Percentiles rank a stretch among this genome's conserved stretches.
Evolutionary conservation across 2,329 filamentous ascomycete species (phyloP).

Genomic region (Cytospora schulzeri): DNA sequence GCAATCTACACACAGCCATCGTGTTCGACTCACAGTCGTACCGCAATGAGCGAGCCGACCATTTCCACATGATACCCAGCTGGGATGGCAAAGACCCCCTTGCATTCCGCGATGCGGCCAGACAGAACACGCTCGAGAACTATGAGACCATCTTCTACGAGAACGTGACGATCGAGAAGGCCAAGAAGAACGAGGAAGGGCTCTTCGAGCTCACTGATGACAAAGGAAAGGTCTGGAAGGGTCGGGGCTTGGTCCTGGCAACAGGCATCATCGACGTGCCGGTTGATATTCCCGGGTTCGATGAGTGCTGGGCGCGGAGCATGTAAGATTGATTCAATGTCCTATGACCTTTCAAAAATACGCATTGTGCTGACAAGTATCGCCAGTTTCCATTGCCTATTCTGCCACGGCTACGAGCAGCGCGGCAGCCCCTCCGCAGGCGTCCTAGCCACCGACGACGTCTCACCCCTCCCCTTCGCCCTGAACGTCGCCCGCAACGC

Average conservation of each 20-base stretch:
- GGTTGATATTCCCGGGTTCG: conserved; percentile 55
- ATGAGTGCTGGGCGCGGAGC: conserved; percentile 53
- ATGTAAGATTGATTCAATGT: conserved; percentile 44
- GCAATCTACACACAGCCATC: conserved; percentile 49
- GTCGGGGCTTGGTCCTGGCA: conserved; percentile 57
- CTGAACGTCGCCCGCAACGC: too few relatives aligned
- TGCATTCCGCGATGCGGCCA: conserved; percentile 39
- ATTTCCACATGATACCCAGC: conserved; percentile 50
- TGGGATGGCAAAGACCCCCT: conserved; percentile 43
- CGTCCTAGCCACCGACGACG: conserved; percentile 41
- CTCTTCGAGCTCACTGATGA: conserved; percentile 45
- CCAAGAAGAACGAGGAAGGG: conserved; percentile 35
- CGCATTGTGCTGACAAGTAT: neutral
- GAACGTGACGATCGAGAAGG: conserved; percentile 32
- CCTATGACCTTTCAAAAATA: too few relatives aligned
- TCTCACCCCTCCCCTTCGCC: too few relatives aligned
- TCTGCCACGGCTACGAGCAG: conserved; percentile 63
- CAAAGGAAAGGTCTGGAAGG: conserved; percentile 45
- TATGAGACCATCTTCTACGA: conserved; percentile 40
- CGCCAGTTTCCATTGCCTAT: conserved; percentile 59
- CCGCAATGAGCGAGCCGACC: conserved; percentile 48
- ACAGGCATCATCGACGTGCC: conserved; percentile 54
- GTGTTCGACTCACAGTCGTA: conserved; percentile 54
- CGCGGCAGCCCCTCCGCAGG: conserved; percentile 48
- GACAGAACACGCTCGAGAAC: conserved; percentile 37